phyloP scores from a whole-genome alignment of 352 stramenopile species.

The Pythium plurisporium region DNA sequence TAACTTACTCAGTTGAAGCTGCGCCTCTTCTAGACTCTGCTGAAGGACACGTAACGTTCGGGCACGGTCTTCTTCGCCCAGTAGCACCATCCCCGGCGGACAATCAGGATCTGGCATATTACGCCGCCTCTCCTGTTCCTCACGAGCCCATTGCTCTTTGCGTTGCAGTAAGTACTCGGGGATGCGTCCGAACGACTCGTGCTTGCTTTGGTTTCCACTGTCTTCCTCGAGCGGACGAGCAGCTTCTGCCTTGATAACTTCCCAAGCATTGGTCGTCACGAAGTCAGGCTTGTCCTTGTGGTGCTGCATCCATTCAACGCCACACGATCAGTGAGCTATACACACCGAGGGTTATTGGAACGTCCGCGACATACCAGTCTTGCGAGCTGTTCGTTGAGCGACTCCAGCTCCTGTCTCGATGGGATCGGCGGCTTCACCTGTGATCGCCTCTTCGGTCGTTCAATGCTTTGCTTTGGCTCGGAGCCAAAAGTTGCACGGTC shows the following conservation, averaged over 20 bases:
- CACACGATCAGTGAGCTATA: neutral
- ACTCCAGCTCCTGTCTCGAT: constrained; percentile 19
- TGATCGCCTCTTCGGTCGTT: constrained; percentile 2
- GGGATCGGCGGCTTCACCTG: constrained; percentile 21
- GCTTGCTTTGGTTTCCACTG: constrained; percentile 6
- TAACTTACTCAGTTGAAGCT: constrained; percentile 65
- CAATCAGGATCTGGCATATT: constrained; percentile 83
- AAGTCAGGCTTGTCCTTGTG: constrained; percentile 62
- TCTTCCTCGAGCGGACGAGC: constrained; percentile 11
- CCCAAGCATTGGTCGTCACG: constrained; percentile 71
- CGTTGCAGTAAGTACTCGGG: constrained; percentile 65
- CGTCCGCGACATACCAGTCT: constrained; percentile 9
- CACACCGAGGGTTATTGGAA: neutral
- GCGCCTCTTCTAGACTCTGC: constrained; percentile 52
- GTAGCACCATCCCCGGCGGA: constrained; percentile 77
- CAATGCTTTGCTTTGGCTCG: neutral
- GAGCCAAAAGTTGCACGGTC: too few relatives aligned
- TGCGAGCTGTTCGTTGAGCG: constrained; percentile 14
- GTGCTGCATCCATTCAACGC: constrained; percentile 24
- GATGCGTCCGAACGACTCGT: constrained; percentile 58
- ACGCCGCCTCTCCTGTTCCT: constrained; percentile 70
- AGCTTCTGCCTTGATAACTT: constrained; percentile 60
- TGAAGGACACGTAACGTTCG: constrained; percentile 61
- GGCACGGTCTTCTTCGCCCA: constrained; percentile 78
- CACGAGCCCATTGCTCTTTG: constrained; percentile 76